Evolutionary conservation across 805 yeast species (phyloP), one percentile per base, ranked within the genome.

Genomic region (Cyberlindnera nakhonratchasimensis): DNA sequence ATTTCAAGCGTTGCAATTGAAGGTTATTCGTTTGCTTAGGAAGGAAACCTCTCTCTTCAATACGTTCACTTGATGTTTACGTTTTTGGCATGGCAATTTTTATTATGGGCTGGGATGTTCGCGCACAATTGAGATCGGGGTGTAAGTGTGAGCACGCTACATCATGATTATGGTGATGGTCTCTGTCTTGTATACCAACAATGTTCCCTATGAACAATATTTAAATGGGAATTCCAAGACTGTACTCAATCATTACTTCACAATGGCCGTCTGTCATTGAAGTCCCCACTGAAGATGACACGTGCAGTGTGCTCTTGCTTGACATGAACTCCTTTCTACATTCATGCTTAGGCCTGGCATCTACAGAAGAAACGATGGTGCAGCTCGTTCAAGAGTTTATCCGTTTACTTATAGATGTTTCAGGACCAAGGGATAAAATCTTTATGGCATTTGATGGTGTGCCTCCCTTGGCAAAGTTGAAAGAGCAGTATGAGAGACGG

Each of bases 391-490:
- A 86, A 65, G 78, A 81, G 29, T 91, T 89, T 57, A 86, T 91
- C 47, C 95, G 86, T 58, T 95, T 86, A 61, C 68, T 93, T 43
- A 86, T 90, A 54, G 77, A 77, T 42, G 73, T 83, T 18, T 82
- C 87, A 46, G 76, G 76, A 58, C 98, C 97, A 10, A 70, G 79
- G 51, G 74, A 83, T 55, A 72, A 79, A 6, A 79, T 91, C 48
- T 89, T 79, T 59, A 83, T 91, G 91, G 97, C 97, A 2, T 82
- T 91, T 53, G 98, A 91, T 67, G 98, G 98, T 57, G 96, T 88
- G 31, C 97, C 98, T 0, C 98, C 98, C 13, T 69, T 97, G 55
- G 96, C 96, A 4, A 91, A 91, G 59, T 84, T 90, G 91, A 87
- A 86, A 60, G 96, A 89, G 62, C 98, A 91, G 65, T 79, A 96